Evolutionary conservation across 441 rosid species (phyloP).

Genomic region (Adansonia rubrostipa): DNA sequence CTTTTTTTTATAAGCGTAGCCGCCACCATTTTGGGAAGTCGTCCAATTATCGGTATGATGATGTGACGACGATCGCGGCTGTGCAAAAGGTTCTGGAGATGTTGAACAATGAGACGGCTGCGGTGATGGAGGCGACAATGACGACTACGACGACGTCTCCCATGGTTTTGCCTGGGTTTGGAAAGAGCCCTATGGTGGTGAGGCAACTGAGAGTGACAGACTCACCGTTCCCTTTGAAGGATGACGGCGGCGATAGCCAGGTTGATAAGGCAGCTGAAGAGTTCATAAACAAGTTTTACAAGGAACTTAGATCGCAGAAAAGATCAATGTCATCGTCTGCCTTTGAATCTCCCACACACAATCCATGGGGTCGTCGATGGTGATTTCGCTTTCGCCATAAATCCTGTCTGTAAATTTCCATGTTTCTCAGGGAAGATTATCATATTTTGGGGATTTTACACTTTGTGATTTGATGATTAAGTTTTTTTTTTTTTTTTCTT

Average conservation of each 20-base stretch:
- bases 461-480: no score
- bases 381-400: not conserved
- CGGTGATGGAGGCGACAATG: slow-evolving; percentile 21
- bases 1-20: slow-evolving; percentile 47
- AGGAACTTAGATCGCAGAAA: slow-evolving; percentile 58
- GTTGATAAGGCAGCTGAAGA: slow-evolving; percentile 88
- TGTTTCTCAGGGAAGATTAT: no score
- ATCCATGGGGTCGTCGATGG: slow-evolving; percentile 38
- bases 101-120: slow-evolving; percentile 43
- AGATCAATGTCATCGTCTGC: slow-evolving; percentile 22
- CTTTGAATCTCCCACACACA: slow-evolving; percentile 41
- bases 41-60: slow-evolving; percentile 36
- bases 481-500: no score
- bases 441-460: no score
- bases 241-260: slow-evolving; percentile 47
- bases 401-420: no score
- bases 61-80: slow-evolving; percentile 48
- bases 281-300: slow-evolving; percentile 73
- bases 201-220: slow-evolving; percentile 85
- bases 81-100: slow-evolving; percentile 70
- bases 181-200: slow-evolving; percentile 57
- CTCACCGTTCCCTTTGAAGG: slow-evolving; percentile 79
- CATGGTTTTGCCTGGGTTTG: slow-evolving; percentile 55
- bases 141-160: slow-evolving; percentile 41
- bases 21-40: slow-evolving; percentile 34